Evolutionary conservation across 495 filamentous ascomycete species (phyloP), one percentile per base, ranked within the genome.

Genomic region (Cudoniella acicularis): DNA sequence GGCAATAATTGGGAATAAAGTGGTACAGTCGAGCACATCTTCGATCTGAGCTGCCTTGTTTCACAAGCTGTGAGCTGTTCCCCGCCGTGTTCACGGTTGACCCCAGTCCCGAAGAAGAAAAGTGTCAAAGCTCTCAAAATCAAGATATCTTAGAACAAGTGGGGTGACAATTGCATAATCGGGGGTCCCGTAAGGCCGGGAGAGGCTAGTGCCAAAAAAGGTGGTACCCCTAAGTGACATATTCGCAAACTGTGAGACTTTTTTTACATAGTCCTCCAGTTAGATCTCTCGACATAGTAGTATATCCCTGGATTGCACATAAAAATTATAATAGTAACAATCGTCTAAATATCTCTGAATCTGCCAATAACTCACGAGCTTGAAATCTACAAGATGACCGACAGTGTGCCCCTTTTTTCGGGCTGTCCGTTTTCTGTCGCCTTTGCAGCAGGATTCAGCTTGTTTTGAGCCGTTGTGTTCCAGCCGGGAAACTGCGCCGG

Each of bases 361-460:
- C n/a, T n/a, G n/a, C n/a, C n/a, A n/a, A n/a, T n/a, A n/a, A n/a
- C n/a, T n/a, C n/a, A n/a, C n/a, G n/a, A n/a, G n/a, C n/a, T n/a
- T n/a, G n/a, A n/a, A n/a, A n/a, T n/a, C n/a, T n/a, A n/a, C n/a
- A n/a, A n/a, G n/a, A n/a, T n/a, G n/a, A n/a, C n/a, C n/a, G n/a
- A n/a, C n/a, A n/a, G n/a, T n/a, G n/a, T n/a, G n/a, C n/a, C n/a
- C n/a, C n/a, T n/a, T n/a, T n/a, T n/a, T n/a, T n/a, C n/a, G n/a
- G 36, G 6, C 43, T 46, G n/a, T 46, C 43, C 13, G 43, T 16
- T 21, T 46, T 46, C 43, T 46, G 43, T 46, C 43, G 43, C 6
- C 18, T 6, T 46, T 21, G 43, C 22, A 9, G 49, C 49, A 52
- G 49, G 23, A 52, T 52, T 49, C 47, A 52, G 49, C 49, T 52